Base-by-base conservation (phyloP, 345 rosid species). In the Excoecaria cochinchinensis region DNA sequence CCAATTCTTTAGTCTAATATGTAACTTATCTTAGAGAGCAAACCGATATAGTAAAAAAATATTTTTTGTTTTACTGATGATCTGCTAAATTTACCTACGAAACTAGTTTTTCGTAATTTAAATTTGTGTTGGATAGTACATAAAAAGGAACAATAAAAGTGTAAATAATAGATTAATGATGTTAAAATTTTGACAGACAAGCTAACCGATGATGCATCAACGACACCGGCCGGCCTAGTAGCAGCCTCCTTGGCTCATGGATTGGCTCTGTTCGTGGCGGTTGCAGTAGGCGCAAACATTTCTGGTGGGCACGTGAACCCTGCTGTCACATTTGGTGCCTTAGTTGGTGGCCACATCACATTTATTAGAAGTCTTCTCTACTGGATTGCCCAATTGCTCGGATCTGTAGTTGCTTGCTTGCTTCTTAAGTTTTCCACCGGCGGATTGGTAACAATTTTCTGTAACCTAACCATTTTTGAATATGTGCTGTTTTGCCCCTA, bases 281-380 rank as follows among this genome's bases (percentile, higher is more conserved):
- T 80, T 55, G 61, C 80, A 38, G 77, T 76, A 1, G 83, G 75
- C 6, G 83, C 83, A 9, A 81, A 76, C 75, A 76, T 76, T 50
- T 81, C 80, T 12, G 83, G 83, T 12, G 78, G 83, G 1, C 83
- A 76, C 21, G 83, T 81, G 0, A 81, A 76, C 57, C 83, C 83
- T 6, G 80, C 83, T 6, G 83, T 81, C 10, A 81, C 80, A 14
- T 76, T 81, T 36, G 83, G 80, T 12, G 77, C 77, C 67, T 81
- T 81, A 11, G 71, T 76, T 38, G 83, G 83, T 24, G 83, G 83
- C 50, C 75, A 80, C 61, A 73, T 80, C 58, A 60, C 80, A 21
- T 73, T 80, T 8, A 38, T 80, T 7, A 69, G 77, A 67, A 44
- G 68, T 62, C 0, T 80, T 52, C 19, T 80, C 36, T 80, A 76